Evolutionary conservation across 2,329 filamentous ascomycete species (phyloP), one percentile per base, ranked within the genome.

Genomic region (Colletotrichum aenigma): DNA sequence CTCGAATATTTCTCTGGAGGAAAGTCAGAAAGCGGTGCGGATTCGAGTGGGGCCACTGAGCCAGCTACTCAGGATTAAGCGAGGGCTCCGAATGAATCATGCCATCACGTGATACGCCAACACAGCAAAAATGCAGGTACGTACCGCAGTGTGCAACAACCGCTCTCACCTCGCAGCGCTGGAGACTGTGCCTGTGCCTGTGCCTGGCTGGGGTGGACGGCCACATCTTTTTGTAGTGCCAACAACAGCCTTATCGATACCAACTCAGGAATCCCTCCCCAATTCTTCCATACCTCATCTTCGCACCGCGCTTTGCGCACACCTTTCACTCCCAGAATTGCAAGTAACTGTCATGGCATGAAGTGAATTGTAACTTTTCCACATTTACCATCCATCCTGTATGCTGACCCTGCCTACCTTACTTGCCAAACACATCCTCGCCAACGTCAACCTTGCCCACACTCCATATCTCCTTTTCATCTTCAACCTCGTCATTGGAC

Each of bases 391-490:
- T 66, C 68, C 18, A 77, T 58, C 67, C 30, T 13, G 15, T 72
- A 72, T 28, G 24, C 69, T 30, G 66, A 18, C 6, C 64, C 55
- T 86, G 70, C 69, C 72, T 76, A 76, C 30, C 68, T 70, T 76
- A 76, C 30, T 86, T 86, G 61, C 85, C 83, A 82, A 90, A 89
- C 8, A 87, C 83, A 74, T 95, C 94, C 10, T 91, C 94, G 62
- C 87, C 87, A 15, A 96, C 86, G 83, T 98, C 96, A 66, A 98
- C 93, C 85, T 94, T 96, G 7, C 97, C 97, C 66, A 99, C 94
- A 83, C 95, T 97, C 96, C 96, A 98, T 77, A 99, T 93, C 87
- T 99, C 97, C 85, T 92, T 94, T 88, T 98, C 95, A 85, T 99
- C 97, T 82, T 99, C 97, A 36, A 92, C 88, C 87, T 99, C 97